Conservation (phyloP, 2,329 filamentous ascomycete genomes). For the Aspergillus sp. region DNA sequence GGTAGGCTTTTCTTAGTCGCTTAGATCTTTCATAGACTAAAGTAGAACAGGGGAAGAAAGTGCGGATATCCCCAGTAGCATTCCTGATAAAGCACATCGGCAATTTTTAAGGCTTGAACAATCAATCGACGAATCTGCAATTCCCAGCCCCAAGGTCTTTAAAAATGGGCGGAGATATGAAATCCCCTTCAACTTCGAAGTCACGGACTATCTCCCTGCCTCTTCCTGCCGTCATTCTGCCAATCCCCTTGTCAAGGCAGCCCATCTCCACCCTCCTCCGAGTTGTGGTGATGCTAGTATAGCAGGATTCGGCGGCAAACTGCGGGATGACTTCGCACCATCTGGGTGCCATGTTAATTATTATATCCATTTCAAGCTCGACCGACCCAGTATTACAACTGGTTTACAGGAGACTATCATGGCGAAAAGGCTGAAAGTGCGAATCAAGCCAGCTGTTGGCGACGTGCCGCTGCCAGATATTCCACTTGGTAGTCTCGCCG, state of each 20-base stretch:
- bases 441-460: slow-evolving; percentile 14
- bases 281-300: slow-evolving; percentile 18
- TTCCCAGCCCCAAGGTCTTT: slow-evolving; percentile 9
- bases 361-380: slow-evolving; percentile 9
- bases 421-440: slow-evolving; percentile 12
- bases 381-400: background rate
- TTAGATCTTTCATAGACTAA: background rate
- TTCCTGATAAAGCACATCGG: slow-evolving; percentile 3
- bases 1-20: background rate
- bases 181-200: slow-evolving; percentile 8
- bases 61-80: slow-evolving; percentile 4
- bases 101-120: slow-evolving; percentile 10
- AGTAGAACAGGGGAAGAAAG: slow-evolving; percentile 11
- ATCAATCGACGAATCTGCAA: background rate
- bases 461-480: slow-evolving; percentile 5
- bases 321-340: slow-evolving; percentile 18
- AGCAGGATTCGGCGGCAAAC: slow-evolving; percentile 17
- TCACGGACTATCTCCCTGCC: slow-evolving; percentile 12
- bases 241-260: slow-evolving; percentile 8
- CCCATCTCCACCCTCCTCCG: slow-evolving; percentile 18
- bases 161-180: slow-evolving; percentile 1
- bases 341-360: slow-evolving; percentile 15
- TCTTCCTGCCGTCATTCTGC: slow-evolving; percentile 6
- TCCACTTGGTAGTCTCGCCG: background rate
- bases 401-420: slow-evolving; percentile 7